phyloP scores from a whole-genome alignment of 2,329 filamentous ascomycete species.

The Colletotrichum lentis region DNA sequence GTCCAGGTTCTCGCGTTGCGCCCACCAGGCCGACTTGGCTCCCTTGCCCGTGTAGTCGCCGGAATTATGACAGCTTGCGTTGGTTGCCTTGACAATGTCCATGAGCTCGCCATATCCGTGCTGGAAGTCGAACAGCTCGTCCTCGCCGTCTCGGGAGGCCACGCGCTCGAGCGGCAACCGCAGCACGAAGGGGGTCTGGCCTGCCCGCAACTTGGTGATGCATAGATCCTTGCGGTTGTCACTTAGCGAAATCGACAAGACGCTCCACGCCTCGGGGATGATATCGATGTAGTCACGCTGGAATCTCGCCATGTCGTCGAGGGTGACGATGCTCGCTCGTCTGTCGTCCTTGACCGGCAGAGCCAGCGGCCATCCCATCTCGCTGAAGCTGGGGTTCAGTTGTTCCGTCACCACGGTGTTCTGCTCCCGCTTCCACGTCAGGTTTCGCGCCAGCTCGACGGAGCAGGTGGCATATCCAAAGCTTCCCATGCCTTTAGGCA shows the following conservation, averaged over 20 bases:
- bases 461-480: slow-evolving; percentile 69
- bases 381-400: slow-evolving; percentile 43
- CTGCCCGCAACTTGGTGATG: slow-evolving; percentile 82
- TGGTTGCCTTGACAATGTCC: slow-evolving; percentile 83
- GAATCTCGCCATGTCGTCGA: slow-evolving; percentile 68
- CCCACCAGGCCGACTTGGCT: slow-evolving; percentile 88
- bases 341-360: slow-evolving; percentile 42
- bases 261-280: slow-evolving; percentile 83
- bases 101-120: slow-evolving; percentile 80
- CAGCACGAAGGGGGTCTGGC: slow-evolving; percentile 82
- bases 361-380: slow-evolving; percentile 47
- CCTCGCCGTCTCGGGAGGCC: slow-evolving; percentile 79
- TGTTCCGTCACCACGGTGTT: slow-evolving; percentile 50
- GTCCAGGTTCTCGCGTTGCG: slow-evolving; percentile 82
- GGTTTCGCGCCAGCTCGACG: slow-evolving; percentile 74
- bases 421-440: slow-evolving; percentile 72
- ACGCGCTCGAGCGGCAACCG: slow-evolving; percentile 86
- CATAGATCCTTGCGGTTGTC: slow-evolving; percentile 85
- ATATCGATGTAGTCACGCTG: slow-evolving; percentile 85
- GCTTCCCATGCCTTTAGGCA: slow-evolving; percentile 56
- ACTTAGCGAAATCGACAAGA: slow-evolving; percentile 84
- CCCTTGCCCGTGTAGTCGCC: slow-evolving; percentile 75
- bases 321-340: slow-evolving; percentile 56
- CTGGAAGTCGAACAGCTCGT: slow-evolving; percentile 82
- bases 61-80: slow-evolving; percentile 79